These are phyloP conservation scores for Gracilaria gracilis DNA, from an alignment of 23 red algal genomes.

Conservation along the genomic window DNA sequence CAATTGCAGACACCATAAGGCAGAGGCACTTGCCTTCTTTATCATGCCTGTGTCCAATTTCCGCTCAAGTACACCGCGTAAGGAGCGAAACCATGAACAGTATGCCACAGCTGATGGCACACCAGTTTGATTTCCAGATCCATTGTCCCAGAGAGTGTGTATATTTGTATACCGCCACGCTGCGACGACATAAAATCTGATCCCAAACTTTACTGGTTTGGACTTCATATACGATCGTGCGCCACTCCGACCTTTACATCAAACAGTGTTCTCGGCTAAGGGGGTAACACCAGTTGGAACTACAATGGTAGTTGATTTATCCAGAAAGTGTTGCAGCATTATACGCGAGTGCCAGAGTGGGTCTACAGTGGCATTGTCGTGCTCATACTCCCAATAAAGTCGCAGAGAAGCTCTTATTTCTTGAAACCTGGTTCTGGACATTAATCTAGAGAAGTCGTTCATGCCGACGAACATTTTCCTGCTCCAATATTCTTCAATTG, in stretches of 20 bases:
- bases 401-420: neutral
- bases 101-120: neutral
- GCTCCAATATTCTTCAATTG: slow-evolving; percentile 5
- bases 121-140: too few relatives aligned
- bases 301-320: neutral
- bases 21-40: neutral
- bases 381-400: slow-evolving; percentile 7
- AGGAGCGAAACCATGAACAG: neutral
- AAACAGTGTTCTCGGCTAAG: slow-evolving; percentile 10
- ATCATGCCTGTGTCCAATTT: neutral
- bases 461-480: neutral
- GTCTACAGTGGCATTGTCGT: neutral
- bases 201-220: too few relatives aligned
- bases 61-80: neutral
- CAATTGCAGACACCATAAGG: too few relatives aligned
- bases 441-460: neutral
- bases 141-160: neutral
- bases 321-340: slow-evolving; percentile 8
- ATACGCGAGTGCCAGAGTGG: slow-evolving; percentile 1
- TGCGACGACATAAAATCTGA: slow-evolving; percentile 1
- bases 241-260: neutral
- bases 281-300: neutral
- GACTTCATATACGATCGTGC: too few relatives aligned
- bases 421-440: neutral
- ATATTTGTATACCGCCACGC: neutral